Evolutionary conservation across 148 eudicot species (phyloP).

Genomic region (Pharnaceum exiguum): DNA sequence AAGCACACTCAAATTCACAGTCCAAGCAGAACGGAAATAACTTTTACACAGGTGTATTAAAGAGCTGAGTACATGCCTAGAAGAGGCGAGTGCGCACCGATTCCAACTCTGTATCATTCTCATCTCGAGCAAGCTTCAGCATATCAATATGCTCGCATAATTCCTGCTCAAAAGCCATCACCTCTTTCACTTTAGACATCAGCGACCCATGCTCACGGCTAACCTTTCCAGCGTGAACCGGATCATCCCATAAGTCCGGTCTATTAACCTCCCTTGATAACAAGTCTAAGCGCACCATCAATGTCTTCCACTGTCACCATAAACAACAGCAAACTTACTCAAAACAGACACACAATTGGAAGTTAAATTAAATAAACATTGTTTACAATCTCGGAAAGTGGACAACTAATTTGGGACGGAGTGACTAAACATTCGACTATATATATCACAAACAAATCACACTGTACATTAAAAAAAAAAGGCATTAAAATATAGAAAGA

Average conservation of each 20-base stretch:
- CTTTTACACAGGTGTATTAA: constrained; percentile 15
- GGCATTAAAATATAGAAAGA: not conserved
- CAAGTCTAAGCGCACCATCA: constrained; percentile 52
- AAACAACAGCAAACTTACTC: constrained; percentile 6
- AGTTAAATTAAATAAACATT: not conserved
- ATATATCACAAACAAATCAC: too few species aligned
- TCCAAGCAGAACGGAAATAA: not conserved
- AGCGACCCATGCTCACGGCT: constrained; percentile 92
- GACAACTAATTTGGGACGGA: too few species aligned
- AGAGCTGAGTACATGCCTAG: constrained; percentile 62
- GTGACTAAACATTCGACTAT: too few species aligned
- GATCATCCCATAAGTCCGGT: constrained; percentile 93
- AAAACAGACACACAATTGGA: too few species aligned
- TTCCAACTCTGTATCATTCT: constrained; percentile 88
- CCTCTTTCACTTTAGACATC: constrained; percentile 74
- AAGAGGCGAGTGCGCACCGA: constrained; percentile 76
- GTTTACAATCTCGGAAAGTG: too few species aligned
- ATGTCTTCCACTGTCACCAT: constrained; percentile 66
- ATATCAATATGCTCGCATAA: constrained; percentile 89
- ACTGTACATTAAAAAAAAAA: not conserved
- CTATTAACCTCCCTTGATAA: constrained; percentile 66
- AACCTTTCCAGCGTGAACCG: constrained; percentile 79
- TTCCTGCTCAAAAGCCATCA: constrained; percentile 74
- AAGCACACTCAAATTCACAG: not conserved
- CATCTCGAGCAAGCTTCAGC: constrained; percentile 96